A percentile compares a stretch with the other conserved stretches of the same genome.
Conservation (phyloP, 148 eudicot genomes). For the Rhododendron henanense region DNA sequence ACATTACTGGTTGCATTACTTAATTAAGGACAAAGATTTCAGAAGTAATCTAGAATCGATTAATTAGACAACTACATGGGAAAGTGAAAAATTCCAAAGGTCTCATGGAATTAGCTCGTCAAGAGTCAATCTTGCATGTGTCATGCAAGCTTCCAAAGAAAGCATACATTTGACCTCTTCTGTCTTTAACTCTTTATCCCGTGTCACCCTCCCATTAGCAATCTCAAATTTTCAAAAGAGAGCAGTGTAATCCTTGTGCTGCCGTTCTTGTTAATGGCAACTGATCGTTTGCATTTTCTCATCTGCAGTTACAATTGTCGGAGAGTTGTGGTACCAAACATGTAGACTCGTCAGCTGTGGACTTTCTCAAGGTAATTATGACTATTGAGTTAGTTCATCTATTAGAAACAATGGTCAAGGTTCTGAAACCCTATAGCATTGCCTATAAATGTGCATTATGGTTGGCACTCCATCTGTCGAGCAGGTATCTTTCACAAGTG, state of each 20-base stretch:
- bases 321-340: constrained; percentile 39
- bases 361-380: constrained; percentile 63
- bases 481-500: constrained; percentile 66
- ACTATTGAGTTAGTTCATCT: not conserved
- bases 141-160: not conserved
- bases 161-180: not conserved
- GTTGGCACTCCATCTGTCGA: constrained; percentile 6
- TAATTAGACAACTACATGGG: not conserved
- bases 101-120: not conserved
- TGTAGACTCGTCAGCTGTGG: constrained; percentile 42
- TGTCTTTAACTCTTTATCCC: not conserved
- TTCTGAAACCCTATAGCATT: not conserved
- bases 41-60: not conserved
- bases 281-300: constrained; percentile 8
- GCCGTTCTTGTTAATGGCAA: not conserved
- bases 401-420: not conserved
- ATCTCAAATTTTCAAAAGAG: not conserved
- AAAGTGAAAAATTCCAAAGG: not conserved
- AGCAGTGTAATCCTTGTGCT: constrained; percentile 6
- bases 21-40: not conserved
- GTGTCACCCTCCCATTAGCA: not conserved
- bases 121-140: not conserved
- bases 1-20: not conserved
- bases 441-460: not conserved
- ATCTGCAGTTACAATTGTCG: constrained; percentile 55